phyloP scores from a whole-genome alignment of 2,329 filamentous ascomycete genomes.

The Cytospora piceicola region DNA sequence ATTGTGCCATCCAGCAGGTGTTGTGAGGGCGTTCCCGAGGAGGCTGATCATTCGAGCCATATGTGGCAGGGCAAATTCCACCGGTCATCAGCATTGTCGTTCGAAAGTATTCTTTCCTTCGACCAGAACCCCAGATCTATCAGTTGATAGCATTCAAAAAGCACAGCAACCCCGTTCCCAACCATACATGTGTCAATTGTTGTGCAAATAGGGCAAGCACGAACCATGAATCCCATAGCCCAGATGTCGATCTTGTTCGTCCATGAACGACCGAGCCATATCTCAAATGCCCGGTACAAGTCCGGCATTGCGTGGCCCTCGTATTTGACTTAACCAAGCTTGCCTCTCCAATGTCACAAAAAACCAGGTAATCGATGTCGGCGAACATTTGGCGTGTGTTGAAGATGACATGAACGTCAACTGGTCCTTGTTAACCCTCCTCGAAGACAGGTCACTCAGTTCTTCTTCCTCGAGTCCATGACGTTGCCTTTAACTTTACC shows the following conservation, averaged over 20 bases:
- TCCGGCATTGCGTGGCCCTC: conserved; percentile 26
- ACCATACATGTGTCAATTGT: background rate
- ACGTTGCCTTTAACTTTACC: conserved; percentile 28
- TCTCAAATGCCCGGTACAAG: conserved; percentile 22
- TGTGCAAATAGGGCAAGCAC: background rate
- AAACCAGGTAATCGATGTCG: background rate
- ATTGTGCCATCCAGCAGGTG: conserved; percentile 21
- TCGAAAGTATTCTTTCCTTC: conserved; percentile 24
- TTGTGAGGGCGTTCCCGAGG: conserved; percentile 21
- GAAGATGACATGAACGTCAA: conserved; percentile 17
- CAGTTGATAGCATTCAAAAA: background rate
- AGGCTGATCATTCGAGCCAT: conserved; percentile 25
- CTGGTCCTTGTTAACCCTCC: conserved; percentile 24
- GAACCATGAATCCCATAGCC: conserved; percentile 11
- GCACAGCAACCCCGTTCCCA: background rate
- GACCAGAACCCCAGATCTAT: conserved; percentile 4
- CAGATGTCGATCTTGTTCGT: conserved; percentile 27
- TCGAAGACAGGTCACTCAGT: conserved; percentile 12
- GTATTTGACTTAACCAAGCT: conserved; percentile 19
- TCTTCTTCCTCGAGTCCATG: conserved; percentile 24
- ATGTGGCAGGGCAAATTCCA: conserved; percentile 19
- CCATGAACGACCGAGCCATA: conserved; percentile 21
- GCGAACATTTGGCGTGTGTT: background rate
- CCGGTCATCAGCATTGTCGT: conserved; percentile 10
- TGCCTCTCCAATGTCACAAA: conserved; percentile 27